Evolutionary conservation across 2,329 filamentous ascomycete genomes (phyloP), one percentile per base, ranked within the genome.

Genomic region (Monosporascus cannonballus): DNA sequence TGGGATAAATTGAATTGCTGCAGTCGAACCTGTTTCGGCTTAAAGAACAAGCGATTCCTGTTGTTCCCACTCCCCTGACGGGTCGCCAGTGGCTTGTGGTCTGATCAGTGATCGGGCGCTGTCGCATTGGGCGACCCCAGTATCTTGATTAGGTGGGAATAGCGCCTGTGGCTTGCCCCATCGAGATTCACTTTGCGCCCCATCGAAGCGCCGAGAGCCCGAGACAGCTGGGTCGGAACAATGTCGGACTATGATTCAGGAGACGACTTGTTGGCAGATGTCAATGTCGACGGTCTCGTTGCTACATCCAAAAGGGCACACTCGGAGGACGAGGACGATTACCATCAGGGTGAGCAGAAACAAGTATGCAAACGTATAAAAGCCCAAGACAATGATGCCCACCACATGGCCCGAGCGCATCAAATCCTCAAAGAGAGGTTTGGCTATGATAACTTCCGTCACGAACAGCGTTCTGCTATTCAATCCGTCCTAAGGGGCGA

Each of bases 381-480:
- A 46, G 42, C 38, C 20, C 37, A 57, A 24, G 47, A 50, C 20
- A 36, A 47, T 41, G 25, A 55, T 17, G 25, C 39, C 25, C 45
- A 51, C 37, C 48, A 55, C 17, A 49, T 60, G 3, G 50, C 56
- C 1, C 48, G 64, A 4, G 59, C 64, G 1, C 58, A 56, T 6
- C 50, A 55, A 7, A 65, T 76, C 3, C 57, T 77, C 9, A 58
- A 58, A 11, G 59, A 72, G 0, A 70, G 66, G 1, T 77, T 77
- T 47, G 71, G 71, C 0, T 68, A 71, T 49, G 55, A 64, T 0
- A 51, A 56, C 7, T 77, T 77, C 49, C 70, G 74, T 1, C 71
- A 76, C 36, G 74, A 77, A 54, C 75, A 78, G 52, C 69, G 72
- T 27, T 68, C 61, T 0, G 73, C 72, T 15, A 76, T 77, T 25